Evolutionary conservation across 768 basidiomycete species (phyloP).

Genomic region (Inosperma sp.): DNA sequence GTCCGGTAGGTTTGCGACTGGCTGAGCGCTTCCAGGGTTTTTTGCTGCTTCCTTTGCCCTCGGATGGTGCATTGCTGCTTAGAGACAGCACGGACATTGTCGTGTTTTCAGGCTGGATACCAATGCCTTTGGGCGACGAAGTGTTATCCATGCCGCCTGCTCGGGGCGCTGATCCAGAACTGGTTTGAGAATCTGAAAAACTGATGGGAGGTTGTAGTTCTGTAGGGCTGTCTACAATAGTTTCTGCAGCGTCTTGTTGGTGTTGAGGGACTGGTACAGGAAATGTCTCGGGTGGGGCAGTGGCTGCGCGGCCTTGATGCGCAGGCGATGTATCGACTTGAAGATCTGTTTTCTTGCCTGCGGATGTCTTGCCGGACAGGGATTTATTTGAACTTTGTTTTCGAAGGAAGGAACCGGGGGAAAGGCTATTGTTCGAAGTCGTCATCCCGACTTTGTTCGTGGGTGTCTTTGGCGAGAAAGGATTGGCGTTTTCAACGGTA

Average conservation of each 20-base stretch:
- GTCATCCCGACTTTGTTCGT: conserved; percentile 13
- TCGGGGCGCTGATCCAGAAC: conserved; percentile 7
- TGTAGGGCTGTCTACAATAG: conserved; percentile 46
- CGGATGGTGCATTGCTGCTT: conserved; percentile 7
- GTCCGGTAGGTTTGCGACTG: conserved; percentile 48
- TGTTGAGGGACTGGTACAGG: conserved; percentile 12
- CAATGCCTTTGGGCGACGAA: conserved; percentile 19
- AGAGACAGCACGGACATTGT: conserved; percentile 9
- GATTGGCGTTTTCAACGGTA: conserved; percentile 12
- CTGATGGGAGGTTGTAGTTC: conserved; percentile 27
- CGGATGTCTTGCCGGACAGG: conserved; percentile 25
- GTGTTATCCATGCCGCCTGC: conserved; percentile 16
- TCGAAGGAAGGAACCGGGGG: conserved; percentile 25
- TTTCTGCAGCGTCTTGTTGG: conserved; percentile 21
- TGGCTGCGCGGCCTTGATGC: conserved; percentile 27
- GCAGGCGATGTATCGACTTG: conserved; percentile 12
- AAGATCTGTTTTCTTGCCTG: conserved; percentile 22
- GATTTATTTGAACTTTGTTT: conserved; percentile 37
- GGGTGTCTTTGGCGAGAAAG: conserved; percentile 4
- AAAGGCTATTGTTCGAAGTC: conserved; percentile 16
- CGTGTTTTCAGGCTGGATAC: conserved; percentile 13
- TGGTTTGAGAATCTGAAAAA: conserved; percentile 12
- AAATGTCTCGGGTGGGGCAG: conserved; percentile 21
- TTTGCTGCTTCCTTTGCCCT: conserved; percentile 29
- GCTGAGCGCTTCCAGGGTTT: conserved; percentile 41